Evolutionary conservation across 768 basidiomycete genomes (phyloP).

Genomic region (Lactifluus pinguis): DNA sequence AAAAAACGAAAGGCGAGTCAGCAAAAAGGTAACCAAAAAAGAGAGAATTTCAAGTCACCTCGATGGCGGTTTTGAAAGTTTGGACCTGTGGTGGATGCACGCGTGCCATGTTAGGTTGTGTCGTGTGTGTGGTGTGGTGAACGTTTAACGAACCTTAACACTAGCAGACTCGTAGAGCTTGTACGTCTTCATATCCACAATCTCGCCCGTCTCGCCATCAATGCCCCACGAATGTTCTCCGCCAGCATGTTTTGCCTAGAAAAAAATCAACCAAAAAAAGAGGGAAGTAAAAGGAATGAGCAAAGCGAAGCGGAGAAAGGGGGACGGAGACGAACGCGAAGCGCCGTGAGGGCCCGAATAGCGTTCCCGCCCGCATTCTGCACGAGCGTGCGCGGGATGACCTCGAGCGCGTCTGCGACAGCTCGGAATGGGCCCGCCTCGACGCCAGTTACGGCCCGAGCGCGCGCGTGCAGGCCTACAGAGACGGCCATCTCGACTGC

Average conservation of each 20-base stretch:
- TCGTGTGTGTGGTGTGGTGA: neutral
- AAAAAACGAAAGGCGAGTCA: neutral
- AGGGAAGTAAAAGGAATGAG: conserved; percentile 38
- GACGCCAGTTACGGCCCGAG: conserved; percentile 73
- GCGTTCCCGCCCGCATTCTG: conserved; percentile 96
- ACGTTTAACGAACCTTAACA: too few relatives aligned
- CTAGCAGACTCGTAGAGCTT: too few relatives aligned
- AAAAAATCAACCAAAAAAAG: neutral
- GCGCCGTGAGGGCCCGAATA: conserved; percentile 85
- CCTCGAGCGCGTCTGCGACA: conserved; percentile 94
- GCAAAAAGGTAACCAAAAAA: neutral
- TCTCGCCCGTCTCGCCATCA: too few relatives aligned
- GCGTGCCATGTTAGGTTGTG: neutral
- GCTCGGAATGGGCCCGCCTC: conserved; percentile 89
- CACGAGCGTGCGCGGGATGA: conserved; percentile 89
- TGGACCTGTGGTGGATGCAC: conserved; percentile 51
- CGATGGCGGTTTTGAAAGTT: conserved; percentile 94
- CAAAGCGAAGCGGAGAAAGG: neutral
- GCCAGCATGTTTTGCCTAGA: too few relatives aligned
- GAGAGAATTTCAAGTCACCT: conserved; percentile 46
- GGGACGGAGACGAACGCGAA: conserved; percentile 52
- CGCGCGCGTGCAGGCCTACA: conserved; percentile 75
- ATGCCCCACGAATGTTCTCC: too few relatives aligned
- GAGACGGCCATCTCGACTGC: conserved; percentile 98
- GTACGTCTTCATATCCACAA: too few relatives aligned